Percentiles rank a stretch among this genome's conserved stretches.
Conservation (phyloP, 352 stramenopile genomes). For the Pythium periplocum region DNA sequence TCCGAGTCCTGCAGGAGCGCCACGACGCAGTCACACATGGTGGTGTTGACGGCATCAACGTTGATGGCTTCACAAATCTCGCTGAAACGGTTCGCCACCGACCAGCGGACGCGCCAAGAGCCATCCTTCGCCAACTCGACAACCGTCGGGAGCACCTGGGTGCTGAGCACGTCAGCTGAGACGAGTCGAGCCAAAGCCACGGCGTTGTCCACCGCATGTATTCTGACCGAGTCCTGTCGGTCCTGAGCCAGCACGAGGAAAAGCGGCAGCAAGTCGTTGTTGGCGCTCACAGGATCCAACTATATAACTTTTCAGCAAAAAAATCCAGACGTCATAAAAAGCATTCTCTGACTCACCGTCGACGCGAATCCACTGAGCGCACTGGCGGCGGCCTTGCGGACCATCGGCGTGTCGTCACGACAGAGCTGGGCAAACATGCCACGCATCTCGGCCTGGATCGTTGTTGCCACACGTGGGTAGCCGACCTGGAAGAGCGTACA, state of each 20-base stretch:
- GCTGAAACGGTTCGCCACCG: constrained; percentile 95
- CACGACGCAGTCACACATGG: constrained; percentile 86
- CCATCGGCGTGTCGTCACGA: constrained; percentile 97
- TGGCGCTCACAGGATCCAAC: constrained; percentile 60
- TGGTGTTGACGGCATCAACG: constrained; percentile 58
- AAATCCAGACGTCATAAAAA: background rate
- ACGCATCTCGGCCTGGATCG: constrained; percentile 81
- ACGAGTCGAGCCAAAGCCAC: constrained; percentile 91
- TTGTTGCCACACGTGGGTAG: constrained; percentile 44
- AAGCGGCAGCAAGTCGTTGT: constrained; percentile 74
- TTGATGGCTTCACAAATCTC: constrained; percentile 89
- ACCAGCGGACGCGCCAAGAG: constrained; percentile 98
- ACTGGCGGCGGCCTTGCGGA: constrained; percentile 88
- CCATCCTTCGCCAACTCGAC: constrained; percentile 91
- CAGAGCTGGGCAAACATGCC: constrained; percentile 93
- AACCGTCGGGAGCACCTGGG: constrained; percentile 87
- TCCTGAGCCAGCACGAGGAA: constrained; percentile 85
- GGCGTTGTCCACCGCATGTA: constrained; percentile 97
- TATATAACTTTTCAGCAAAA: constrained; percentile 7
- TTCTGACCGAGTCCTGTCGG: constrained; percentile 95
- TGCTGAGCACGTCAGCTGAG: constrained; percentile 52
- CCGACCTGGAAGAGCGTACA: constrained; percentile 79
- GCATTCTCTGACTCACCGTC: constrained; percentile 20
- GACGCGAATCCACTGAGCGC: constrained; percentile 87
- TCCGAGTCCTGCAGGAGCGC: constrained; percentile 96